Conservation (phyloP, 2,329 filamentous ascomycete species). For the Penicillium paneum region DNA sequence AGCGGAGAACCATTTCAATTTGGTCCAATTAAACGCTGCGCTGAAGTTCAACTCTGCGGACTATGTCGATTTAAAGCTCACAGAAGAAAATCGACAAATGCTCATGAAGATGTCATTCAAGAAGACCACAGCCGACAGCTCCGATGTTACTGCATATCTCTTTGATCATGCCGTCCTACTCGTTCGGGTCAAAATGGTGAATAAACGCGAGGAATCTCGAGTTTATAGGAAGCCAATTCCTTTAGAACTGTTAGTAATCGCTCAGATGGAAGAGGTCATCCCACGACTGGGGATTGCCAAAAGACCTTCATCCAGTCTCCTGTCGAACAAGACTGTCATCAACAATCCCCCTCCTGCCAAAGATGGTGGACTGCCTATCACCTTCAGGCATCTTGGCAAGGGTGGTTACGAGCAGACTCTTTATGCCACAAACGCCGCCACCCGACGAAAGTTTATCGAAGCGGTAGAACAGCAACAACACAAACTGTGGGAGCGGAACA, state of each 20-base stretch:
- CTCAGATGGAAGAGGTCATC: conserved; percentile 95
- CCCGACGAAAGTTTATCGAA: conserved; percentile 95
- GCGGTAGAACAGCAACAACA: conserved; percentile 89
- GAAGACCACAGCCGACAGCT: conserved; percentile 81
- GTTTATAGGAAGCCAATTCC: conserved; percentile 96
- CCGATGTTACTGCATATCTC: conserved; percentile 89
- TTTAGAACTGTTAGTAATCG: conserved; percentile 85
- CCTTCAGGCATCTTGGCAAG: conserved; percentile 92
- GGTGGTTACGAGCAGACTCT: conserved; percentile 90
- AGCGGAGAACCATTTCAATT: conserved; percentile 94
- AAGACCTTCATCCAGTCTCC: conserved; percentile 80
- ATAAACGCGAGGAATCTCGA: conserved; percentile 90
- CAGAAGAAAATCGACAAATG: conserved; percentile 86
- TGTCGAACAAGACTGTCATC: conserved; percentile 56
- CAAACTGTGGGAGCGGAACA: conserved; percentile 69
- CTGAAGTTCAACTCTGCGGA: conserved; percentile 88
- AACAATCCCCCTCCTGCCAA: conserved; percentile 53
- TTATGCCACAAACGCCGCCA: conserved; percentile 79
- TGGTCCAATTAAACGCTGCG: conserved; percentile 86
- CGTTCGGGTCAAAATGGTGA: conserved; percentile 84
- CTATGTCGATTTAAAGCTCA: conserved; percentile 88
- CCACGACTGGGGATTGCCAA: conserved; percentile 77
- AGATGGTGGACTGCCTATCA: conserved; percentile 82
- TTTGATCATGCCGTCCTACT: conserved; percentile 95
- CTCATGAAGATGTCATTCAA: conserved; percentile 94